Evolutionary conservation across 148 eudicot species (phyloP), one percentile per base, ranked within the genome.

Genomic region (Vaccinium darrowii): DNA sequence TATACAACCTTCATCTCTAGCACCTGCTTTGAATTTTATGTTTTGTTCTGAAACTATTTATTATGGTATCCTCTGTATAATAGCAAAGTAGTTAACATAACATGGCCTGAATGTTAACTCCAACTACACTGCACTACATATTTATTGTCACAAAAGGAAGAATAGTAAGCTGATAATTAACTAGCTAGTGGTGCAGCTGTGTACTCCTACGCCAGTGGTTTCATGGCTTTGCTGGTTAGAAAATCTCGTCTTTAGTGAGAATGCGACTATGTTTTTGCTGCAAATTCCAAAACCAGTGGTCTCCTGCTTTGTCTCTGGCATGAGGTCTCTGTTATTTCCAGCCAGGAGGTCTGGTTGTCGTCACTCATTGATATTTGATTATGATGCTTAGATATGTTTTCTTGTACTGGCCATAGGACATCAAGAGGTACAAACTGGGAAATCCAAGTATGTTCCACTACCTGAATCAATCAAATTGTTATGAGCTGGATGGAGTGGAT

Each of bases 381-480:
- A 2, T 39, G 25, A 14, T 36, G 50, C 23, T 62, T 57, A 58
- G 57, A 78, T 54, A 23, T 8, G 10, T 78, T 81, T 82, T 79
- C 79, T 52, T 80, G 49, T 76, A 76, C 30, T 84, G 84, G 33
- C 57, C 53, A 25, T 39, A 95, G 98, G 98, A 90, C 83, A 83
- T 90, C 85, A 89, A 94, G 85, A 94, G 85, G 84, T 93, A 90
- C 87, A 97, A 95, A 88, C 78, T 97, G 86, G 96, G 91, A 83
- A 84, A 95, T 86, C 95, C 99, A 74, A 92, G 93, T 85, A 85
- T 39, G 72, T 97, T 93, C 81, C 98, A 89, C 88, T 97, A 97
- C 91, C 92, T 97, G 69, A 97, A 96, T 88, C 99, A 96, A 89
- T 90, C 98, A 85, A 91, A 92, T 83, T 96, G 96, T 87, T 91